Evolutionary conservation across 2,329 filamentous ascomycete genomes (phyloP).

Genomic region (Dothideomycetes sp.): DNA sequence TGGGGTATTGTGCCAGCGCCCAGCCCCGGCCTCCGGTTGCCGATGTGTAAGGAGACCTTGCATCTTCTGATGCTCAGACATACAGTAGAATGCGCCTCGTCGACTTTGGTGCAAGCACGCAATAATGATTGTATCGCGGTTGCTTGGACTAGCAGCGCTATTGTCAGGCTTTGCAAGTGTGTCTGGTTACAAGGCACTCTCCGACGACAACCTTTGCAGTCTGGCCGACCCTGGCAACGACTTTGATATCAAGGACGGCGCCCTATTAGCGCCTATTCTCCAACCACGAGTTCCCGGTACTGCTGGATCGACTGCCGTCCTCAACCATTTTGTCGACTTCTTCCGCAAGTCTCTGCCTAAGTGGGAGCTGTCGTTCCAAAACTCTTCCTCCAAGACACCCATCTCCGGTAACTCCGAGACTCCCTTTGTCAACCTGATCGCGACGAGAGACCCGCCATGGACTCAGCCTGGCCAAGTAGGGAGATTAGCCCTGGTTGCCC

Average conservation of each 20-base stretch:
- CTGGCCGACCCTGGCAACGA: conserved; percentile 59
- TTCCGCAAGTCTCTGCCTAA: conserved; percentile 64
- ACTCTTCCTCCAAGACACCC: conserved; percentile 79
- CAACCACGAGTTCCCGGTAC: conserved; percentile 84
- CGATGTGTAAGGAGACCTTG: not conserved
- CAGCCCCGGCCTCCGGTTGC: too few species aligned
- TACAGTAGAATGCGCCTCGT: conserved; percentile 10
- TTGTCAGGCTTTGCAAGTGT: conserved; percentile 22
- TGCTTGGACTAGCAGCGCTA: conserved; percentile 23
- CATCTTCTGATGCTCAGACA: not conserved
- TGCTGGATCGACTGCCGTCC: conserved; percentile 59
- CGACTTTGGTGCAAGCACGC: conserved; percentile 7
- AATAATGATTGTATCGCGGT: conserved; percentile 19
- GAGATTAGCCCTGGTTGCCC: conserved; percentile 77
- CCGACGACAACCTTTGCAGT: conserved; percentile 61
- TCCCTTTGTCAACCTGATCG: conserved; percentile 80
- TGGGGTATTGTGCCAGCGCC: conserved; percentile 3
- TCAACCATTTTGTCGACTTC: conserved; percentile 76
- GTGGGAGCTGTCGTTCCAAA: conserved; percentile 78
- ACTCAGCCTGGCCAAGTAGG: conserved; percentile 63
- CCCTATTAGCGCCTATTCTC: conserved; percentile 76
- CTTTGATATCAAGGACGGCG: conserved; percentile 68
- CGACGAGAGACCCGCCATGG: conserved; percentile 83
- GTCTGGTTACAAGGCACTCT: conserved; percentile 55
- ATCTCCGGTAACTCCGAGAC: conserved; percentile 60